phyloP scores from a whole-genome alignment of 371 early-diverging fungal species.

The Syncephalastrum contaminatum region DNA sequence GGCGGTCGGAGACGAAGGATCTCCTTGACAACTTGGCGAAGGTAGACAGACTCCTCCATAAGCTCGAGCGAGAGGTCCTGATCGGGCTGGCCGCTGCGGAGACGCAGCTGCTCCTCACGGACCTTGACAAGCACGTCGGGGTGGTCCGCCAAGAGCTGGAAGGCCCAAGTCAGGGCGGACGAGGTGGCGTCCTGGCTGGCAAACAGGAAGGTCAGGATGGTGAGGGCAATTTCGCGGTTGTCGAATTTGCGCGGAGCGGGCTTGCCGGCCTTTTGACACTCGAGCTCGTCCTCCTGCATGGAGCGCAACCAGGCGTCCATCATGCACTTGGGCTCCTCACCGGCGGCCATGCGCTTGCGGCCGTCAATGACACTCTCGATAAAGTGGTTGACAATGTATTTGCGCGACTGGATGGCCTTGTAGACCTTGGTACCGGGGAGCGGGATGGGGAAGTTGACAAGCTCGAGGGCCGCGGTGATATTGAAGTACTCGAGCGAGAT shows the following conservation, averaged over 20 bases:
- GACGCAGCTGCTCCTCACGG: slow-evolving; percentile 36
- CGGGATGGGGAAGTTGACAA: slow-evolving; percentile 58
- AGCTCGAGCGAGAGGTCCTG: slow-evolving; percentile 36
- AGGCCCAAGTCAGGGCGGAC: slow-evolving; percentile 54
- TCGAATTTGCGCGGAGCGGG: slow-evolving; percentile 45
- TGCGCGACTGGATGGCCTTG: slow-evolving; percentile 52
- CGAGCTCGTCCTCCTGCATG: slow-evolving; percentile 37
- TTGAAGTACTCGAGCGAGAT: slow-evolving; percentile 53
- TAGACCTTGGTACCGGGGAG: slow-evolving; percentile 57
- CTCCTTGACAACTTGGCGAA: slow-evolving; percentile 52
- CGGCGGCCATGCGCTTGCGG: slow-evolving; percentile 40
- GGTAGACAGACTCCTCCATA: slow-evolving; percentile 41
- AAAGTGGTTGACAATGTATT: slow-evolving; percentile 52
- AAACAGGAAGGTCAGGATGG: slow-evolving; percentile 50
- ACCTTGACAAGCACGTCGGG: slow-evolving; percentile 47
- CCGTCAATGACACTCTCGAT: slow-evolving; percentile 41
- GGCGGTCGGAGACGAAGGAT: slow-evolving; percentile 51
- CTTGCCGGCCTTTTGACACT: slow-evolving; percentile 31
- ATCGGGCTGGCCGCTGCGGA: slow-evolving; percentile 32
- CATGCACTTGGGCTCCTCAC: slow-evolving; percentile 39
- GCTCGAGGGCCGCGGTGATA: slow-evolving; percentile 55
- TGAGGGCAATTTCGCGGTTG: slow-evolving; percentile 49
- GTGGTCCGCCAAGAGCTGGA: slow-evolving; percentile 51
- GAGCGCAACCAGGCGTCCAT: slow-evolving; percentile 52
- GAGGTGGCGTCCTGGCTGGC: slow-evolving; percentile 57